phyloP scores from a whole-genome alignment of 768 basidiomycete genomes.

The Russula emetica region DNA sequence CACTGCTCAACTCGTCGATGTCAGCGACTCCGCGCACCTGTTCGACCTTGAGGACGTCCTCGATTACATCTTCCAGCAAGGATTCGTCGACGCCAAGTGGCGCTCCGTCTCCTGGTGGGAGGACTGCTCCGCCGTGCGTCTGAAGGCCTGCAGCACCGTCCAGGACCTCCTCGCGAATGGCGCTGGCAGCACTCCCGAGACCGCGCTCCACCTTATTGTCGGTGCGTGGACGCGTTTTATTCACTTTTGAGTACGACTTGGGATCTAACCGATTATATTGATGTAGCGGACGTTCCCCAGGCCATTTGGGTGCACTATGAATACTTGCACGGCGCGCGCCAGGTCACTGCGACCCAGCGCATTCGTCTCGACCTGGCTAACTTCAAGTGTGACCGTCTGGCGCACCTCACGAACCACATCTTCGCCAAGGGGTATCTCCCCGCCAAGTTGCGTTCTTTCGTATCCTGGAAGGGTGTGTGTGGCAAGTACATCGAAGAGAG shows the following conservation, averaged over 20 bases:
- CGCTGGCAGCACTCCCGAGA: conserved; percentile 42
- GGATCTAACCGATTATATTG: background rate
- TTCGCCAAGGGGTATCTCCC: conserved; percentile 41
- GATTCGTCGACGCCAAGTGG: conserved; percentile 44
- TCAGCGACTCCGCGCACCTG: conserved; percentile 42
- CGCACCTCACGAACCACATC: conserved; percentile 47
- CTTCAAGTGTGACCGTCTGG: conserved; percentile 38
- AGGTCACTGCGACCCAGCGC: conserved; percentile 41
- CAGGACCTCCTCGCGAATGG: conserved; percentile 39
- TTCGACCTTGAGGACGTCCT: conserved; percentile 47
- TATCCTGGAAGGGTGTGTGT: conserved; percentile 42
- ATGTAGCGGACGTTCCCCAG: conserved; percentile 40
- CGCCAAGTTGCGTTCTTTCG: conserved; percentile 36
- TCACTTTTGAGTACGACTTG: background rate
- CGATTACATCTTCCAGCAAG: conserved; percentile 44
- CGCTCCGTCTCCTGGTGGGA: conserved; percentile 46
- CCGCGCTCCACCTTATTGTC: conserved; percentile 43
- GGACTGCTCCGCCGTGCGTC: conserved; percentile 37
- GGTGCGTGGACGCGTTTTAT: conserved; percentile 32
- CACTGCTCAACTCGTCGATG: conserved; percentile 47
- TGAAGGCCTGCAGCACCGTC: conserved; percentile 37
- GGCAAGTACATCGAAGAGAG: conserved; percentile 37
- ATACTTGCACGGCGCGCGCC: conserved; percentile 35
- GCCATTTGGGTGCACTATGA: conserved; percentile 45
- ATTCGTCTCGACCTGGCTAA: conserved; percentile 38